phyloP scores from a whole-genome alignment of 768 basidiomycete genomes.

The Mycena chlorophos region DNA sequence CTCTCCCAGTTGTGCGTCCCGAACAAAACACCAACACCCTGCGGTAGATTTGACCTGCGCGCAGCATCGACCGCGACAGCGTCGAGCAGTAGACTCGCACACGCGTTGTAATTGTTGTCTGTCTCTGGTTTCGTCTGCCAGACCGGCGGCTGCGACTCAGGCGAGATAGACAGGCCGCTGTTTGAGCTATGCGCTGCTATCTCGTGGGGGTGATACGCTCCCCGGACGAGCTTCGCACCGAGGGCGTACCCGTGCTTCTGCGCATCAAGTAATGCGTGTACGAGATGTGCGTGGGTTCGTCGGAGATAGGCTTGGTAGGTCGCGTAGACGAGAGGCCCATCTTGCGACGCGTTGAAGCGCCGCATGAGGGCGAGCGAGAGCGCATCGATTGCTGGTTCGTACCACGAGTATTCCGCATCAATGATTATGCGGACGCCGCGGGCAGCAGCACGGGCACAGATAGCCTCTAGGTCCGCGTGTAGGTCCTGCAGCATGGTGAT shows the following conservation, averaged over 20 bases:
- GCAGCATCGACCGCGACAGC: conserved; percentile 55
- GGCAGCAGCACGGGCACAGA: conserved; percentile 63
- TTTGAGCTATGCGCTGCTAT: conserved; percentile 44
- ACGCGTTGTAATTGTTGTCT: conserved; percentile 69
- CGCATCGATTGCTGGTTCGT: conserved; percentile 84
- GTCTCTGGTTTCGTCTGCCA: conserved; percentile 70
- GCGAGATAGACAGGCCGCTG: conserved; percentile 51
- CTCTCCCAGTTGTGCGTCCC: conserved; percentile 86
- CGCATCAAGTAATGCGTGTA: conserved; percentile 65
- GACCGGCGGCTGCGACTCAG: conserved; percentile 62
- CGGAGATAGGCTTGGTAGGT: conserved; percentile 90
- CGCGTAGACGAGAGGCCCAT: conserved; percentile 73
- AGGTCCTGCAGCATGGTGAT: conserved; percentile 60
- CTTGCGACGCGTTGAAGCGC: conserved; percentile 61
- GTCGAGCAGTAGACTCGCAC: conserved; percentile 55
- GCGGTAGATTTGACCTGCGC: conserved; percentile 21
- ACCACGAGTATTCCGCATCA: conserved; percentile 87
- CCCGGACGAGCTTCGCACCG: conserved; percentile 90
- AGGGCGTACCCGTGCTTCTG: conserved; percentile 66
- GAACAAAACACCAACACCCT: conserved; percentile 66
- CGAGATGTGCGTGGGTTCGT: conserved; percentile 71
- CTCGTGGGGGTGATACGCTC: conserved; percentile 87
- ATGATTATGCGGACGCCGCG: conserved; percentile 70
- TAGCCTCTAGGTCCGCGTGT: conserved; percentile 57
- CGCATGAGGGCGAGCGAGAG: conserved; percentile 73